phyloP scores from a whole-genome alignment of 164 flowering plant genomes.

The Houttuynia cordata region DNA sequence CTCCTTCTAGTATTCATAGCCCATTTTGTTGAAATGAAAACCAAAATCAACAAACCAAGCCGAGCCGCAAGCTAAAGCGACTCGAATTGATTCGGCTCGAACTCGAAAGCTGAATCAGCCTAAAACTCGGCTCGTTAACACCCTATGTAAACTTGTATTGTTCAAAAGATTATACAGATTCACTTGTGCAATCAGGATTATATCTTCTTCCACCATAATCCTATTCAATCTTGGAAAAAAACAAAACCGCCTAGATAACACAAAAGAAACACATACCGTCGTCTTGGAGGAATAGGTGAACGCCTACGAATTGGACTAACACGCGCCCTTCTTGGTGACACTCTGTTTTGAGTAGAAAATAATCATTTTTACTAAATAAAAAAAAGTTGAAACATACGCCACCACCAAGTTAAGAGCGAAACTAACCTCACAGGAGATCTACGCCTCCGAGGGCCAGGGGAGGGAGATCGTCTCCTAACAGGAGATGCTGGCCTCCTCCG shows the following conservation, averaged over 20 bases:
- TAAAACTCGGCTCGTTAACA: too few relatives aligned
- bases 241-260: not conserved
- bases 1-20: too few relatives aligned
- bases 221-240: not conserved
- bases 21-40: too few relatives aligned
- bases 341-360: conserved; percentile 16
- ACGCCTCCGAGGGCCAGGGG: conserved; percentile 54
- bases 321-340: conserved; percentile 64
- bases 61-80: too few relatives aligned
- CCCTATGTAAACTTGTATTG: too few relatives aligned
- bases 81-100: too few relatives aligned
- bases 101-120: too few relatives aligned
- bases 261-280: conserved; percentile 38
- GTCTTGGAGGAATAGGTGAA: conserved; percentile 73
- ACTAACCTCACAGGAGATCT: conserved; percentile 74
- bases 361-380: not conserved
- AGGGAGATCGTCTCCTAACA: conserved; percentile 73
- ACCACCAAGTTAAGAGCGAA: not conserved
- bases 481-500: conserved; percentile 82
- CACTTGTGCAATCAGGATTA: not conserved
- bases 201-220: not conserved
- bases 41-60: too few relatives aligned
- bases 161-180: not conserved
- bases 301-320: conserved; percentile 87
- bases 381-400: not conserved